Conservation (phyloP, 345 rosid species). For the Pseudoturritis turrita region DNA sequence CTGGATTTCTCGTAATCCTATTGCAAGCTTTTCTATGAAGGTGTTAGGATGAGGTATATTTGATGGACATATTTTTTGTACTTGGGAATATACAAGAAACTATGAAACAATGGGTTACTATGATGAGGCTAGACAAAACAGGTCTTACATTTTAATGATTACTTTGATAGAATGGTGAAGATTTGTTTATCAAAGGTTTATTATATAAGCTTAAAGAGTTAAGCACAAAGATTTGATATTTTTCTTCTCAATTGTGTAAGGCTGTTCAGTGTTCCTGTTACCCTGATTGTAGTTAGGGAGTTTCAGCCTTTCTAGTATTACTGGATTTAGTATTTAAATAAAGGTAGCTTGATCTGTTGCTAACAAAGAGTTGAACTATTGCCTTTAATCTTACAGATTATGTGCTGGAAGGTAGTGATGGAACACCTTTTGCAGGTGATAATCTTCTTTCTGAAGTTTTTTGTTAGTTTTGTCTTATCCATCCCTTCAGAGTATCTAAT, state of each 20-base stretch:
- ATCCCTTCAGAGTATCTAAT: not conserved
- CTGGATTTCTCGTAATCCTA: not conserved
- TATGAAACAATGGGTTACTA: not conserved
- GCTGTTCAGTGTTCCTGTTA: not conserved
- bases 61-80: not conserved
- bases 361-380: not conserved
- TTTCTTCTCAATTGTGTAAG: not conserved
- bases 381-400: conserved; percentile 51
- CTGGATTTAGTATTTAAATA: not conserved
- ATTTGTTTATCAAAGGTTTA: not conserved
- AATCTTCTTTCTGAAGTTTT: conserved; percentile 11
- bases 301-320: not conserved
- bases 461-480: conserved; percentile 10
- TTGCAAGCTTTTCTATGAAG: not conserved
- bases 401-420: conserved; percentile 92
- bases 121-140: not conserved
- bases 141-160: not conserved
- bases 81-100: not conserved
- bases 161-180: conserved; percentile 3
- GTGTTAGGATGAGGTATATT: not conserved
- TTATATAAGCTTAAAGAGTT: not conserved
- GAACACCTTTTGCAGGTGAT: conserved; percentile 95
- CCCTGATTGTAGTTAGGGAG: not conserved
- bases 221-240: not conserved
- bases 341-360: not conserved